Evolutionary conservation across 192 early-diverging fungal genomes (phyloP), one percentile per base, ranked within the genome.

Genomic region (Coemansia brasiliensis): DNA sequence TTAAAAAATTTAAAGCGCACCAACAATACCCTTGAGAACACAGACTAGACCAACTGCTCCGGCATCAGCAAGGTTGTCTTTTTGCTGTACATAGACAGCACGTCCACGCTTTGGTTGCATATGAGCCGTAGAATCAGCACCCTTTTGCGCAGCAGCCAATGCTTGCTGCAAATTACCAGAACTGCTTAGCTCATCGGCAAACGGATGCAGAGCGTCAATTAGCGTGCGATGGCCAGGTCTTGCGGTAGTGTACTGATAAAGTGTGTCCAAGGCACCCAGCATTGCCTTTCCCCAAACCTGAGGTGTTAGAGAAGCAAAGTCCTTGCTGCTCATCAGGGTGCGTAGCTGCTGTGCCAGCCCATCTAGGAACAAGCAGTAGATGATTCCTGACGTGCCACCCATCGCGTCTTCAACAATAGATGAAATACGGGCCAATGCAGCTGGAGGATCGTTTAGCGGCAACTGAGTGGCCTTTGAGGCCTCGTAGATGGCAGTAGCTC

Each of bases 331-430:
- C 16, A 45, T 43, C 12, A 72, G 54, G 0, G 49, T 41, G 22
- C 57, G 74, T 5, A 88, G 55, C 18, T 83, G 79, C 63, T 80
- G 79, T 1, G 84, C 83, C 17, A 84, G 63, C 1, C 80, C 86
- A 56, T 87, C 86, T 13, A 90, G 69, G 75, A 89, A 88, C 29
- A 85, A 75, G 63, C 91, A 92, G 68, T 90, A 89, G 48, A 94
- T 80, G 35, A 85, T 88, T 15, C 89, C 90, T 0, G 84, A 85
- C 2, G 88, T 91, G 12, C 92, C 92, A 2, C 91, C 91, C 86
- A 90, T 92, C 4, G 79, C 68, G 16, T 81, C 79, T 49, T 93
- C 92, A 16, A 93, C 72, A 18, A 89, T 63, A 16, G 80, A 78
- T 24, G 86, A 87, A 9, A 93, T 82, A 15, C 59, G 63, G 12